These are phyloP conservation scores for Phytophthora pseudosyringae DNA, from an alignment of 352 stramenopile genomes.

Conservation along the genomic window DNA sequence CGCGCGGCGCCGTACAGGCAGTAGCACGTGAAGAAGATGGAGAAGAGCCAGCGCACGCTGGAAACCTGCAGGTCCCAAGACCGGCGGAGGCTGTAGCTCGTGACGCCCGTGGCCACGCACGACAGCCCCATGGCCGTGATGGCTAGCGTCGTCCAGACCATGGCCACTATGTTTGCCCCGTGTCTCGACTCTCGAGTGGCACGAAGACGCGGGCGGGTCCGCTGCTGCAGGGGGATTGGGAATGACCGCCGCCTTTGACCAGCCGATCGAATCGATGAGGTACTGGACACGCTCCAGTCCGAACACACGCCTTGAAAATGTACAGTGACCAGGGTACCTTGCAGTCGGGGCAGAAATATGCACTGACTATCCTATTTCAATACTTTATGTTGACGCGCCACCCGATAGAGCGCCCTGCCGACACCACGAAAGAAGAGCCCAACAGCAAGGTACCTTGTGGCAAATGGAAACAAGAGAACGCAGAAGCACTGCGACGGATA, in stretches of 20 bases:
- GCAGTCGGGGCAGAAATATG: not conserved
- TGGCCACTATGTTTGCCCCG: slow-evolving; percentile 18
- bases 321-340: not conserved
- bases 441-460: no score
- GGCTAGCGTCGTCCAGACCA: slow-evolving; percentile 44
- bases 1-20: slow-evolving; percentile 37
- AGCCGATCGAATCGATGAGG: not conserved
- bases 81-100: slow-evolving; percentile 43
- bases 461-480: no score
- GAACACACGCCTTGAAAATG: slow-evolving; percentile 1
- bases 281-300: not conserved
- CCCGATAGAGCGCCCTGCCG: not conserved
- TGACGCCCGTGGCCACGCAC: slow-evolving; percentile 43
- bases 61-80: slow-evolving; percentile 53
- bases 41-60: slow-evolving; percentile 63
- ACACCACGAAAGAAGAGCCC: no score
- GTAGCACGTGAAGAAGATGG: slow-evolving; percentile 56
- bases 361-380: not conserved
- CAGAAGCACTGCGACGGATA: no score
- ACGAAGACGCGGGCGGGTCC: not conserved
- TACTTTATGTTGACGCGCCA: slow-evolving; percentile 1
- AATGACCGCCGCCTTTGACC: not conserved
- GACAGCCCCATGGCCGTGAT: slow-evolving; percentile 41
- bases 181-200: no score
- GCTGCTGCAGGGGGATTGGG: not conserved